phyloP scores from a whole-genome alignment of 345 rosid species.

The Populus deltoides region DNA sequence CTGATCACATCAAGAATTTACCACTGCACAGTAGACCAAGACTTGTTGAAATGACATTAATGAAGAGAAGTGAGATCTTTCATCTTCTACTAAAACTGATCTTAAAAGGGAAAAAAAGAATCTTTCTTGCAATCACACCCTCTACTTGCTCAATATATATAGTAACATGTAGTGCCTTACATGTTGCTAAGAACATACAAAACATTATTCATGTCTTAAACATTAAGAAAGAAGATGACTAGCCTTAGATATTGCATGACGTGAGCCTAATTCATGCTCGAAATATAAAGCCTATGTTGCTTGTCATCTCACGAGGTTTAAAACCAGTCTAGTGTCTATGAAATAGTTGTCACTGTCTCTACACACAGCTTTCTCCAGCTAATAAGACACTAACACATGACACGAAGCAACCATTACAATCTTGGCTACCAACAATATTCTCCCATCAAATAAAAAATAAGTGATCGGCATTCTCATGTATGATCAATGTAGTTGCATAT shows the following conservation, averaged over 20 bases:
- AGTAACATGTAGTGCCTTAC: neutral
- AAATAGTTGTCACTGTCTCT: neutral
- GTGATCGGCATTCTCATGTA: neutral
- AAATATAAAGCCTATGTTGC: no score
- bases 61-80: no score
- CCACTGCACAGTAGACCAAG: neutral
- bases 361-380: neutral
- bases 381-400: neutral
- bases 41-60: neutral
- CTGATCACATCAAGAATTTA: neutral
- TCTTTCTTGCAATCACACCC: no score
- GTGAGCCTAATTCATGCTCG: no score
- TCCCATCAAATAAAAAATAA: no score
- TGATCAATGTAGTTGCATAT: neutral
- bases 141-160: no score
- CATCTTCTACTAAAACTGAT: neutral
- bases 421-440: neutral
- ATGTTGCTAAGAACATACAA: neutral
- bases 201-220: no score
- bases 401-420: neutral
- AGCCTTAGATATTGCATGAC: no score
- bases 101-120: no score
- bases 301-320: no score
- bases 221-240: no score
- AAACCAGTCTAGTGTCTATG: neutral